Conservation (phyloP, 768 basidiomycete species). For the Scleroderma bovista region DNA sequence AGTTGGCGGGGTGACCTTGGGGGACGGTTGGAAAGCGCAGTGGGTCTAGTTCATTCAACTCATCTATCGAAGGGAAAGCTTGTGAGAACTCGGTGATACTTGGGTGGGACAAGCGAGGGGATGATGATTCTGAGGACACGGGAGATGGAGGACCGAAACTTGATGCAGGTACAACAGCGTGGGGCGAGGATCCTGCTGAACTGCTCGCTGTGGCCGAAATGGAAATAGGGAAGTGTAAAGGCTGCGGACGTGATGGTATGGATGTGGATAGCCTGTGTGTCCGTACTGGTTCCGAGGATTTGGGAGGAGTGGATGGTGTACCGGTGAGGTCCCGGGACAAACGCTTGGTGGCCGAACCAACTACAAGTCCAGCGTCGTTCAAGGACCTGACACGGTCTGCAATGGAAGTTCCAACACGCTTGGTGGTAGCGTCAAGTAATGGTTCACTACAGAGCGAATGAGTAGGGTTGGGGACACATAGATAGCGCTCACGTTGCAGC, state of each 20-base stretch:
- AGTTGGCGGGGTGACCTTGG: conserved; percentile 21
- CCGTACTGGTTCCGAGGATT: conserved; percentile 26
- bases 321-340: conserved; percentile 48
- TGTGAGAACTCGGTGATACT: conserved; percentile 55
- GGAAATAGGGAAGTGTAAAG: conserved; percentile 10
- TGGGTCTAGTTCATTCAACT: conserved; percentile 54
- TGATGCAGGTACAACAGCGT: conserved; percentile 64
- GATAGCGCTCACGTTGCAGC: conserved; percentile 23
- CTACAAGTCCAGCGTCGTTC: conserved; percentile 63
- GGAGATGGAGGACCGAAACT: conserved; percentile 75
- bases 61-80: conserved; percentile 74
- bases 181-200: conserved; percentile 43
- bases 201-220: conserved; percentile 21
- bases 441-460: conserved; percentile 13
- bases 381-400: conserved; percentile 77
- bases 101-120: conserved; percentile 39
- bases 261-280: conserved; percentile 38
- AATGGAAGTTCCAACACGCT: conserved; percentile 59
- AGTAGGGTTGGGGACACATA: conserved; percentile 1
- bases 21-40: conserved; percentile 48
- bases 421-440: conserved; percentile 29
- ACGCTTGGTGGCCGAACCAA: conserved; percentile 48
- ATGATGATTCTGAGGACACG: conserved; percentile 61
- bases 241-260: conserved; percentile 23
- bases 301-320: conserved; percentile 26